Percentiles rank a stretch among this genome's conserved stretches.
Conservation (phyloP, 306 rosid genomes). For the Hippophae tibetana region DNA sequence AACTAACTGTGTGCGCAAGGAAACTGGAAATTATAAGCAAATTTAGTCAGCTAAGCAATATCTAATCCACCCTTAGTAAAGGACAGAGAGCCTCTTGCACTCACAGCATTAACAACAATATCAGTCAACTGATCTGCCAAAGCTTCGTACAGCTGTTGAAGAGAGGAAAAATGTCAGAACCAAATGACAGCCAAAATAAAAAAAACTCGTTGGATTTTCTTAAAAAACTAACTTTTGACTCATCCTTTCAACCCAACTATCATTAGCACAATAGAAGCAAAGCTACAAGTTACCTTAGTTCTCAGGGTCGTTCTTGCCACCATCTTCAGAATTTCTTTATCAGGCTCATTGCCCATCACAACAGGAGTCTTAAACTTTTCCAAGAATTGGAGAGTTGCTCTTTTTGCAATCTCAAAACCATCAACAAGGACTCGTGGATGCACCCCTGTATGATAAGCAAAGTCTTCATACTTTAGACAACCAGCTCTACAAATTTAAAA, state of each 20-base stretch:
- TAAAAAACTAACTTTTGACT: not conserved
- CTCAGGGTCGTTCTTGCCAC: constrained; percentile 88
- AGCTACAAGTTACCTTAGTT: constrained; percentile 54
- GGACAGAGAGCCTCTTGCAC: constrained; percentile 20
- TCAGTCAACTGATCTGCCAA: constrained; percentile 89
- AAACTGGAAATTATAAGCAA: not conserved
- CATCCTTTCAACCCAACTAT: not conserved
- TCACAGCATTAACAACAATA: constrained; percentile 73
- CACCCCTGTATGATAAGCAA: constrained; percentile 54
- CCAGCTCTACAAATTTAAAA: not conserved
- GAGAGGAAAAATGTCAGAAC: constrained; percentile 6
- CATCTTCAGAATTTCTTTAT: constrained; percentile 81
- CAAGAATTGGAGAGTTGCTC: constrained; percentile 79
- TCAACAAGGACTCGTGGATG: constrained; percentile 97
- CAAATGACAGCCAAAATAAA: not conserved
- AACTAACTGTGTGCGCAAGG: not conserved
- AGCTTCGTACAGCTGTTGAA: constrained; percentile 71
- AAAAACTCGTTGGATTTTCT: no score
- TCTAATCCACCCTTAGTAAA: constrained; percentile 3
- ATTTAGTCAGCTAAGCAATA: not conserved
- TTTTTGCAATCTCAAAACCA: constrained; percentile 94
- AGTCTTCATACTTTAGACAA: not conserved
- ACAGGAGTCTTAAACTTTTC: constrained; percentile 82
- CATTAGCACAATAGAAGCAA: constrained; percentile 3
- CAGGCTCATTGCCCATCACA: constrained; percentile 85